Evolutionary conservation across 2,329 filamentous ascomycete genomes (phyloP).

Genomic region (Herpotrichia juniperi): DNA sequence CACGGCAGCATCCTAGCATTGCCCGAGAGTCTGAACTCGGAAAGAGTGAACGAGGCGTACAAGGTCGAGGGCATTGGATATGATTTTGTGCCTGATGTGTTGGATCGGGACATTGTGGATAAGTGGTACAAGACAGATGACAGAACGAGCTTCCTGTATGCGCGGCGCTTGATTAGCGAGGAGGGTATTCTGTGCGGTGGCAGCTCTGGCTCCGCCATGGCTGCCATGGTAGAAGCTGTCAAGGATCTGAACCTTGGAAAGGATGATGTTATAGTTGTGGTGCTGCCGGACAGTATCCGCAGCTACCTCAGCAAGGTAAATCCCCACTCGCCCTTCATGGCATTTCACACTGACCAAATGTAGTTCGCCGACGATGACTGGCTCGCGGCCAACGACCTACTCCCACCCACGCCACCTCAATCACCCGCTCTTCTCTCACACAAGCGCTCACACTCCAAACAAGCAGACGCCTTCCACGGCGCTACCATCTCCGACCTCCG

Average conservation of each 20-base stretch:
- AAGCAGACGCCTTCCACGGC: conserved; percentile 72
- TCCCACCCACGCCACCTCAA: conserved; percentile 65
- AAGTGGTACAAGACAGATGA: conserved; percentile 99
- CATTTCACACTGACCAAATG: conserved; percentile 17
- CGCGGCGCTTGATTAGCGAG: conserved; percentile 88
- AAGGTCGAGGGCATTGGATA: conserved; percentile 99
- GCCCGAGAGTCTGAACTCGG: conserved; percentile 78
- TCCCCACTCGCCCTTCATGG: not conserved
- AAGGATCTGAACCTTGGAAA: conserved; percentile 79
- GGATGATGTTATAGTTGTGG: conserved; percentile 86
- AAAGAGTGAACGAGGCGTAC: conserved; percentile 81
- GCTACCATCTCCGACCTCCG: conserved; percentile 83
- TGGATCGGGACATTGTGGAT: conserved; percentile 80
- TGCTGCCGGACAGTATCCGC: conserved; percentile 93
- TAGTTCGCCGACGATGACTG: conserved; percentile 97
- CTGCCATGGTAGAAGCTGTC: conserved; percentile 76
- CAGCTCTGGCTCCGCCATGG: conserved; percentile 90
- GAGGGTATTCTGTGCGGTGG: conserved; percentile 94
- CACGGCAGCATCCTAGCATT: conserved; percentile 89
- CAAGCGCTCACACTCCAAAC: conserved; percentile 48
- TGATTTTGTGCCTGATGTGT: conserved; percentile 94
- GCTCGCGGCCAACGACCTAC: conserved; percentile 93
- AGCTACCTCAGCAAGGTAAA: conserved; percentile 89
- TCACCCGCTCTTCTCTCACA: conserved; percentile 42
- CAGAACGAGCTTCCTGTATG: conserved; percentile 85